Evolutionary conservation across 768 basidiomycete genomes (phyloP).

Genomic region (Mycena indigotica): DNA sequence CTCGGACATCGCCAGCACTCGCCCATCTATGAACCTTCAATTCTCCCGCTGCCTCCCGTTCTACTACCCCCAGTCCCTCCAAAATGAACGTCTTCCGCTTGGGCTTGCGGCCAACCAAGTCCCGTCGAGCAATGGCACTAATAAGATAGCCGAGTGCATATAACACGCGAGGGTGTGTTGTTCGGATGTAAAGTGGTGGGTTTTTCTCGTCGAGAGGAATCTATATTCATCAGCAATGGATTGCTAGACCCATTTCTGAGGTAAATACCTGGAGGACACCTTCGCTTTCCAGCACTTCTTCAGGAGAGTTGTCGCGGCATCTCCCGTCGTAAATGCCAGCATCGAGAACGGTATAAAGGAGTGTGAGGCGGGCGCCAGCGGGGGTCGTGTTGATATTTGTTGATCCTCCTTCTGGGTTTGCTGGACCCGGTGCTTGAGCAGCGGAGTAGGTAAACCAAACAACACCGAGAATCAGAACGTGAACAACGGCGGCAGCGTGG

Average conservation of each 20-base stretch:
- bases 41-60: constrained; percentile 48
- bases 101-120: constrained; percentile 66
- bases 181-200: constrained; percentile 54
- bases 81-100: constrained; percentile 70
- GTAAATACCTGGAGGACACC: constrained; percentile 39
- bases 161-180: constrained; percentile 69
- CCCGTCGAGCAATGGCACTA: constrained; percentile 66
- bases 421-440: neutral
- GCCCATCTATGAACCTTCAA: constrained; percentile 53
- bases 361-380: constrained; percentile 53
- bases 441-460: constrained; percentile 58
- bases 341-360: constrained; percentile 69
- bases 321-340: constrained; percentile 36
- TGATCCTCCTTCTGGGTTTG: no score
- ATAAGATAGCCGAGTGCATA: constrained; percentile 69
- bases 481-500: constrained; percentile 45
- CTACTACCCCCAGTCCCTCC: constrained; percentile 58
- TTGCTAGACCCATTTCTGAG: no score
- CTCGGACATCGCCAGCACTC: constrained; percentile 49
- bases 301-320: constrained; percentile 35
- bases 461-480: constrained; percentile 63
- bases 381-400: constrained; percentile 40
- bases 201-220: constrained; percentile 37
- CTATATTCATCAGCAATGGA: no score
- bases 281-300: constrained; percentile 29